Base-by-base conservation (phyloP, 2,329 filamentous ascomycete species). In the Sclerotinia borealis region DNA sequence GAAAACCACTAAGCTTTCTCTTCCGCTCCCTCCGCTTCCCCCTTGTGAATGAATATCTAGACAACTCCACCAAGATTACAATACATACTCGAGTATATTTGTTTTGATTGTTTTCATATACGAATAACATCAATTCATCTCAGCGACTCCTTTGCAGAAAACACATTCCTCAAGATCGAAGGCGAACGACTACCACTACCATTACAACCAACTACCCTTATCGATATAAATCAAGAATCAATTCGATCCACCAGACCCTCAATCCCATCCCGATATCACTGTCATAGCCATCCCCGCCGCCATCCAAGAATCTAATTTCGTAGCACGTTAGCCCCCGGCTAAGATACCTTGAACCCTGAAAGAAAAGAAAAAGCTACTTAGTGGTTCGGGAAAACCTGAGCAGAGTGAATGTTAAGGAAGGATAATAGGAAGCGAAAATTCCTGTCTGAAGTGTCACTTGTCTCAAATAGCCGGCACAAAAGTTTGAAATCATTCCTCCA, bases 391-490 rank as follows among this genome's bases (percentile, higher is more conserved):
- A 25, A 31, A 31, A 19, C 0, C 51, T 43, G 25, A 55, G 37
- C 15, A 37, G 27, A 43, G 25, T 55, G 37, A 29, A 25, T n/a
- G 22, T 39, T 37, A 39, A 9, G 34, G 37, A 41, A 43, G 17
- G 25, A 56, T 11, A 36, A 58, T 15, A 29, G 36, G 25, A 41
- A 17, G 1, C 7, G 25, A 41, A 41, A 55, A 41, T 55, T 19
- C 37, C 22, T 41, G 52, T 55, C 52, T 55, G 54, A 47, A 25
- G 37, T 29, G 25, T 41, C 51, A 41, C 36, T 58, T 58, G 54
- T 58, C 54, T 58, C 39, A 58, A n/a, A 47, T 45, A 41, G n/a
- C 39, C 19, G 27, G 19, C 54, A 58, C 54, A 47, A 58, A 58
- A n/a, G 19, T 22, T 41, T 58, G 39, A 22, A 45, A 49, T 49